Evolutionary conservation across 257 asterid species (phyloP).

Genomic region (Fraxinus quadrangulata): DNA sequence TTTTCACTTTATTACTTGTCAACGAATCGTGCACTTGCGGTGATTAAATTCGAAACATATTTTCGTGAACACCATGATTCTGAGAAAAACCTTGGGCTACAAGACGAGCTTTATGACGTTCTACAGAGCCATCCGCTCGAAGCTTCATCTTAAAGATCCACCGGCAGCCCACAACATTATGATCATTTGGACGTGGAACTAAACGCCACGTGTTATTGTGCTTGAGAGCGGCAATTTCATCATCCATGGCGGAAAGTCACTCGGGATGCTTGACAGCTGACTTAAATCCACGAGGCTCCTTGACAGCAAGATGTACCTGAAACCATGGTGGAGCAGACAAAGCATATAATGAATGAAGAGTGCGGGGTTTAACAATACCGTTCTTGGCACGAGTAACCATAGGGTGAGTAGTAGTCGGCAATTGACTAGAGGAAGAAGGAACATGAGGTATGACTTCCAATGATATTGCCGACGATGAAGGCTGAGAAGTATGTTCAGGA

Average conservation of each 20-base stretch:
- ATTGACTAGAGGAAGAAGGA: neutral
- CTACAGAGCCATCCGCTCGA: neutral
- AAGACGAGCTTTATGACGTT: neutral
- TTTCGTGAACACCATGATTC: too few species aligned
- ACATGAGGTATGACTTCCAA: neutral
- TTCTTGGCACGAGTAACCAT: neutral
- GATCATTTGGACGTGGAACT: neutral
- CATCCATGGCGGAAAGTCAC: neutral
- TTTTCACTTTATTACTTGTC: too few species aligned
- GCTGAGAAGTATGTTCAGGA: too few species aligned
- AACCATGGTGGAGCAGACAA: neutral
- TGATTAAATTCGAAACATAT: too few species aligned
- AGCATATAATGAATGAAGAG: neutral
- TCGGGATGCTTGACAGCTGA: neutral
- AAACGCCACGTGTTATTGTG: neutral
- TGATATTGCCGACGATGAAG: too few species aligned
- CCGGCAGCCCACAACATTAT: constrained; percentile 1
- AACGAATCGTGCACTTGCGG: too few species aligned
- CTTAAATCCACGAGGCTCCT: neutral
- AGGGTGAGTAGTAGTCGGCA: neutral
- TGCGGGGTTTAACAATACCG: neutral
- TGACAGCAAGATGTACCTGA: neutral
- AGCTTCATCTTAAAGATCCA: constrained; percentile 1
- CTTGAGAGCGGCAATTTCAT: neutral
- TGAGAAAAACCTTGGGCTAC: too few species aligned